Evolutionary conservation across 495 filamentous ascomycete species (phyloP).

Genomic region (Talaromyces nanjingensis): DNA sequence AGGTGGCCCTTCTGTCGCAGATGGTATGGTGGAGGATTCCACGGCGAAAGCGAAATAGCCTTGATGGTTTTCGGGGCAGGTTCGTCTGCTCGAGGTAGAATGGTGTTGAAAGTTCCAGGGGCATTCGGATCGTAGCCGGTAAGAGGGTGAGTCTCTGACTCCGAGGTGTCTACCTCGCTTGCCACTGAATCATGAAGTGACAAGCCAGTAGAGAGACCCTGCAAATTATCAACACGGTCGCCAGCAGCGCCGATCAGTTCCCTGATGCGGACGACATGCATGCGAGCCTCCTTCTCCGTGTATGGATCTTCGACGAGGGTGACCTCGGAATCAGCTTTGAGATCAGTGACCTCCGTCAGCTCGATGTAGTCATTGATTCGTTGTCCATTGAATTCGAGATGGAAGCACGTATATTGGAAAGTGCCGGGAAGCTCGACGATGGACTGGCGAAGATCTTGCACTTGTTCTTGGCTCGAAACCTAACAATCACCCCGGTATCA

Average conservation of each 20-base stretch:
- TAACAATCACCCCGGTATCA: constrained; percentile 21
- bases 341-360: constrained; percentile 80
- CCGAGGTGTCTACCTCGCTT: constrained; percentile 34
- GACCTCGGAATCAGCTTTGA: constrained; percentile 67
- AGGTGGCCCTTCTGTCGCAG: constrained; percentile 88
- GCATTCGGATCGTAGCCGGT: constrained; percentile 70
- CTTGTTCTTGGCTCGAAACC: constrained; percentile 90
- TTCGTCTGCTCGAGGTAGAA: constrained; percentile 58
- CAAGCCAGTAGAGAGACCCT: constrained; percentile 78
- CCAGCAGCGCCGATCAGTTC: constrained; percentile 90
- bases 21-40: constrained; percentile 93
- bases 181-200: constrained; percentile 78
- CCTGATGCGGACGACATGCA: constrained; percentile 84
- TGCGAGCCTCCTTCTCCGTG: constrained; percentile 94
- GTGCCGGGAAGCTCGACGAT: constrained; percentile 90
- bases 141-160: constrained; percentile 44
- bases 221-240: constrained; percentile 78
- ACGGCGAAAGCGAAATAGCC: constrained; percentile 77
- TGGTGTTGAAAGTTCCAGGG: constrained; percentile 55
- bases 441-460: constrained; percentile 95
- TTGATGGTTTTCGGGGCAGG: constrained; percentile 82
- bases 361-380: constrained; percentile 93
- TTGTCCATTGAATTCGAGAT: constrained; percentile 78
- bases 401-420: constrained; percentile 98
- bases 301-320: constrained; percentile 90